Conservation (phyloP, 192 early-diverging fungal species). For the Chytriomyces sp. region DNA sequence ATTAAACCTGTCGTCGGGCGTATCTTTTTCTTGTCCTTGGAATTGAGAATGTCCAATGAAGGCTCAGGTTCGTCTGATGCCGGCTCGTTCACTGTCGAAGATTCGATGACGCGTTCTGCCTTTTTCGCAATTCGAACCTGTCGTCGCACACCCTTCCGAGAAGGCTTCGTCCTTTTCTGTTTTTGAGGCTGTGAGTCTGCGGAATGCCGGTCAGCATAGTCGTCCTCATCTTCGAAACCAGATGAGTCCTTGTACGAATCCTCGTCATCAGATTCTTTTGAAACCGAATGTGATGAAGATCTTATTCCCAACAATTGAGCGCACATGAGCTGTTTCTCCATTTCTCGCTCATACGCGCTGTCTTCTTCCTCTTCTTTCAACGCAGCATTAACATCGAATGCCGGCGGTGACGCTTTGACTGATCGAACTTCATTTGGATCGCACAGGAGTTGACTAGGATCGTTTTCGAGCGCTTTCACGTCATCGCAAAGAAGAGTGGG, state of each 20-base stretch:
- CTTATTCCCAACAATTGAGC: background rate
- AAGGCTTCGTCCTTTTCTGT: background rate
- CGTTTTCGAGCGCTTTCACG: too few relatives aligned
- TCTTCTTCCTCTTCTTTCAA: background rate
- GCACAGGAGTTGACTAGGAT: too few relatives aligned
- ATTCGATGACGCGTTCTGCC: too few relatives aligned
- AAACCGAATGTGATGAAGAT: background rate
- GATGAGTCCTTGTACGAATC: background rate
- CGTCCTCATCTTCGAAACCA: background rate
- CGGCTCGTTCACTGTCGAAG: too few relatives aligned
- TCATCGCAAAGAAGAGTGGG: too few relatives aligned
- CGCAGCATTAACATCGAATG: background rate
- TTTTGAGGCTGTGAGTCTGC: background rate
- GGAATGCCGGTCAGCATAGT: background rate
- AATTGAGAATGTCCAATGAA: too few relatives aligned
- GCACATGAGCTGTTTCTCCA: background rate
- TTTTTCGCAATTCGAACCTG: background rate
- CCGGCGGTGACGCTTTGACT: background rate
- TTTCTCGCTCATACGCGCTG: background rate
- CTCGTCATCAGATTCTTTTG: background rate
- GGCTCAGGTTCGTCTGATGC: too few relatives aligned
- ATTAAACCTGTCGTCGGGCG: conserved; percentile 21
- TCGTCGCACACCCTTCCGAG: conserved; percentile 1
- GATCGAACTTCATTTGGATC: too few relatives aligned
- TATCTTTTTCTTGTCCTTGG: background rate